These are phyloP conservation scores for Solanum paucissectum DNA, from an alignment of 257 asterid genomes.

Conservation along the genomic window DNA sequence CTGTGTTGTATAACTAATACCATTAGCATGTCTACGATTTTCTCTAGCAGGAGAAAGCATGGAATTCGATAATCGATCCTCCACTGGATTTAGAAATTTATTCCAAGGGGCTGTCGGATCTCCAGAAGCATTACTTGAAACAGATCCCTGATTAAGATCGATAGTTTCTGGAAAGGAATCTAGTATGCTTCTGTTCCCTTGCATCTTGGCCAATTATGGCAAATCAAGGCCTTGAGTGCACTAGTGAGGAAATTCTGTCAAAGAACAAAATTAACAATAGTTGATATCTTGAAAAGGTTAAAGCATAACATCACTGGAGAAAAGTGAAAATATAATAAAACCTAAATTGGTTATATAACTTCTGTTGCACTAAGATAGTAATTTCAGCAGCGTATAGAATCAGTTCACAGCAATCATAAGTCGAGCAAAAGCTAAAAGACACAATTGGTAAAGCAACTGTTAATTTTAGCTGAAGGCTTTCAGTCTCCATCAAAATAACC, in stretches of 20 bases:
- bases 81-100: slow-evolving; percentile 50
- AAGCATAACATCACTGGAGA: not conserved
- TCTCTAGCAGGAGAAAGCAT: slow-evolving; percentile 29
- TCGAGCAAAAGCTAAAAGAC: not conserved
- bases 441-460: not conserved
- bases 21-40: slow-evolving; percentile 14
- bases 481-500: not conserved
- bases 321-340: not conserved
- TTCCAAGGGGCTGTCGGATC: slow-evolving; percentile 41
- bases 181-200: slow-evolving; percentile 50
- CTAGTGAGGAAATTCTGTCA: not conserved
- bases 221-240: not conserved
- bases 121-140: slow-evolving; percentile 34
- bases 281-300: not conserved
- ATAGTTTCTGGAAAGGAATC: slow-evolving; percentile 65
- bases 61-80: slow-evolving; percentile 35
- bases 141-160: slow-evolving; percentile 71
- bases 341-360: not conserved
- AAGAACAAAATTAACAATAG: not conserved
- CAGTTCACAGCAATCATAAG: not conserved
- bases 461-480: not conserved
- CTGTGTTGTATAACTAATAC: slow-evolving; percentile 17
- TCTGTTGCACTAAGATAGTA: not conserved
- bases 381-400: not conserved
- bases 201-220: slow-evolving; percentile 26